phyloP scores from a whole-genome alignment of 176 grass and related monocot species.

The Musa itinerans region DNA sequence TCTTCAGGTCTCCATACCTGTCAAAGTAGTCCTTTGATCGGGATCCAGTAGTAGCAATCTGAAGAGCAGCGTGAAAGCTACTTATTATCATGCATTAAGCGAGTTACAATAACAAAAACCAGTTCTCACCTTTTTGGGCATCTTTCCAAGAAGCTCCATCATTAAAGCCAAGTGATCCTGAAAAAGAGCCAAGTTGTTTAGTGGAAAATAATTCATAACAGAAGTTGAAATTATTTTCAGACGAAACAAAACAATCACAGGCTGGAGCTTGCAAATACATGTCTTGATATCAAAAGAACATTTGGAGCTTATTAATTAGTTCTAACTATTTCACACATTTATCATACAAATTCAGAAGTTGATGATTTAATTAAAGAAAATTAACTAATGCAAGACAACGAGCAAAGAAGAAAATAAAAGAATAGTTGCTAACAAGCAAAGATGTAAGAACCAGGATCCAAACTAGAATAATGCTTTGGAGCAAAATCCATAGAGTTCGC shows the following conservation, averaged over 20 bases:
- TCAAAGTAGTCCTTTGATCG: constrained; percentile 92
- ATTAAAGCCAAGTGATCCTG: constrained; percentile 97
- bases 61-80: constrained; percentile 25
- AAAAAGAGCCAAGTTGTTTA: constrained; percentile 13
- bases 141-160: constrained; percentile 92
- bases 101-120: constrained; percentile 1
- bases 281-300: too few relatives aligned
- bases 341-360: too few relatives aligned
- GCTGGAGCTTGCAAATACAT: too few relatives aligned
- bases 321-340: too few relatives aligned
- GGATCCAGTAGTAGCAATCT: constrained; percentile 69
- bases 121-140: constrained; percentile 61
- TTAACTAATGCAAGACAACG: too few relatives aligned
- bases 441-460: too few relatives aligned
- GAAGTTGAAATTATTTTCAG: background rate
- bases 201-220: background rate
- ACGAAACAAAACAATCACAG: background rate
- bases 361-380: too few relatives aligned
- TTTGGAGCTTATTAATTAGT: too few relatives aligned
- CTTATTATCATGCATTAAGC: constrained; percentile 16
- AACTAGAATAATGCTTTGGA: too few relatives aligned
- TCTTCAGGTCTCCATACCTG: constrained; percentile 85
- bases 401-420: too few relatives aligned
- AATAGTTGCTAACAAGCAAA: too few relatives aligned
- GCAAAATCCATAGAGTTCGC: too few relatives aligned